Evolutionary conservation across 169 alveolate genomes (phyloP).

Genomic region (Plasmodium fragile): DNA sequence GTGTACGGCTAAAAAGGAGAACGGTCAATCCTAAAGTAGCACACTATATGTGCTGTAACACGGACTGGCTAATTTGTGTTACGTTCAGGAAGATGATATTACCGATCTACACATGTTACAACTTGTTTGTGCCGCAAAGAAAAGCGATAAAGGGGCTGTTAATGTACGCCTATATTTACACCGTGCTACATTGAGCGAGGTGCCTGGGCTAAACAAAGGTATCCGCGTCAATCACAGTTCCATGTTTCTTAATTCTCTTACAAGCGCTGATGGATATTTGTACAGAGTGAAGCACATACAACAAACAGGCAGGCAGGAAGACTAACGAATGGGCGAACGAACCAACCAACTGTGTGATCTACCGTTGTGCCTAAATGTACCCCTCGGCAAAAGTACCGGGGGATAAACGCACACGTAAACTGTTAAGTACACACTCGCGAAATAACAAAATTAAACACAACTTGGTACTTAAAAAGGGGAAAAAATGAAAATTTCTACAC

Average conservation of each 20-base stretch:
- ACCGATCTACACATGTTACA: neutral
- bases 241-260: neutral
- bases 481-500: neutral
- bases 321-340: neutral
- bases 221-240: neutral
- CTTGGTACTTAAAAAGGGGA: slow-evolving; percentile 8
- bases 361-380: neutral
- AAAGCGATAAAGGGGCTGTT: neutral
- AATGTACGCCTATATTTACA: neutral
- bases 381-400: neutral
- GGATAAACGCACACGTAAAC: neutral
- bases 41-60: neutral
- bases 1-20: neutral
- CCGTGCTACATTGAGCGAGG: neutral
- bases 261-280: neutral
- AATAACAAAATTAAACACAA: neutral
- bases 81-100: neutral
- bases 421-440: neutral
- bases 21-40: neutral
- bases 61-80: neutral
- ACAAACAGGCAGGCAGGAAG: neutral
- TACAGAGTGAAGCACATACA: neutral
- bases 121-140: neutral
- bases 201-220: neutral
- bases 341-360: neutral